Base-by-base conservation (phyloP, 352 stramenopile species). In the Peronospora destructor region DNA sequence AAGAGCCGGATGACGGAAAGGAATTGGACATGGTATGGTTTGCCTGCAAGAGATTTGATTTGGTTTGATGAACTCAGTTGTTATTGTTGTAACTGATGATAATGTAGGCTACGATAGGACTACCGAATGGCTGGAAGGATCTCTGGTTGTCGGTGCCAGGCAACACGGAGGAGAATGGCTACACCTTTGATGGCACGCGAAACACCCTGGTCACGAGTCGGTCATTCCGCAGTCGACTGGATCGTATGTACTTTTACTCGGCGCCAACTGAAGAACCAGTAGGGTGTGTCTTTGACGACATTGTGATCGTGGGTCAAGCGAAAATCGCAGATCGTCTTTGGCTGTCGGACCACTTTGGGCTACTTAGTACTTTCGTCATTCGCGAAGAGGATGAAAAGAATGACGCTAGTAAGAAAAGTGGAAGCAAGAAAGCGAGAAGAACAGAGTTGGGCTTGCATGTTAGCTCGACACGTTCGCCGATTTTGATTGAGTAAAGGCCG, bases 151-250 rank as follows among this genome's bases (percentile, higher is more conserved):
- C 57, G 0, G 67, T 88, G 9, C 48, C 53, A 6, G 76, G 74
- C 16, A 85, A 88, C 32, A 84, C 79, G 2, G 76, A 91, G 45
- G 66, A 82, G 36, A 91, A 91, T 14, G 79, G 79, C 0, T 77
- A 67, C 56, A 91, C 79, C 16, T 91, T 84, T 42, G 79, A 91
- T 36, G 79, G 75, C 14, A 68, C 68, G 28, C 55, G 49, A 6
- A 91, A 91, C 38, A 55, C 45, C 0, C 45, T 88, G 44, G 77
- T 91, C 42, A 60, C 61, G 29, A 87, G 73, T 56, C 64, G 56
- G 29, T 61, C 73, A 2, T 86, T 82, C 38, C 79, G 68, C 13
- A 91, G 76, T 54, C 79, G 79, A 10, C 61, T 91, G 17, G 79
- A 91, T 35, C 76, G 79, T 19, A 84, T 87, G 49, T 88, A 86